Percentiles rank a stretch among this genome's conserved stretches.
These are phyloP conservation scores for Cyclotella sp. DNA, from an alignment of 108 stramenopile genomes.

Conservation along the genomic window DNA sequence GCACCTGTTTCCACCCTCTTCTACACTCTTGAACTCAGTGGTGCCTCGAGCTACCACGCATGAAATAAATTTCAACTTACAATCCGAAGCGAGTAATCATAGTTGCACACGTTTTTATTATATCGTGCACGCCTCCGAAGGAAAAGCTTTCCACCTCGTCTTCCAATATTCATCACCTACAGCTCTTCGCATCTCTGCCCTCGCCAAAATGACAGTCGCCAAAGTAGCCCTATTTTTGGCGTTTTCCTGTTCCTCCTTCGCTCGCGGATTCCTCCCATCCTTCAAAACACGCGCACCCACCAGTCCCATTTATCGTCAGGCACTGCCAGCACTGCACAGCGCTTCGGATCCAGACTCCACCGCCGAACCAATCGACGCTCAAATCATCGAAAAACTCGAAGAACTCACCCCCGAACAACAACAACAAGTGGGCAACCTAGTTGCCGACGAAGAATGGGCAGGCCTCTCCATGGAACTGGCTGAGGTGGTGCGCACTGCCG, in stretches of 20 bases:
- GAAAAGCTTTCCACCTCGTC: no score
- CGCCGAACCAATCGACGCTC: conserved; percentile 1
- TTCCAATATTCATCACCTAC: no score
- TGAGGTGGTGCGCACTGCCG: conserved; percentile 75
- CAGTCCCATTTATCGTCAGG: neutral
- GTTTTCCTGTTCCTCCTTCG: neutral
- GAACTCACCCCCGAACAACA: conserved; percentile 54
- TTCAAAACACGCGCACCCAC: neutral
- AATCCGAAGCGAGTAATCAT: no score
- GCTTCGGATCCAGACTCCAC: neutral
- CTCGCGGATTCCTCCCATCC: neutral
- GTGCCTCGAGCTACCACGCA: no score
- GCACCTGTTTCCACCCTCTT: no score
- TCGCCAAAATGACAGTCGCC: neutral
- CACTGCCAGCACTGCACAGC: neutral
- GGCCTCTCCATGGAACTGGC: conserved; percentile 82
- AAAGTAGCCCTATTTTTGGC: neutral
- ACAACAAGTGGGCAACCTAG: conserved; percentile 69
- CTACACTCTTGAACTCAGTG: no score
- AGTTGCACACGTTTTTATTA: no score
- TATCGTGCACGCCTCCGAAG: no score
- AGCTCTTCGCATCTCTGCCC: neutral
- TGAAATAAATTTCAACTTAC: no score
- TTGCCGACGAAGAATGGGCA: conserved; percentile 84
- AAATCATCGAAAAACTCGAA: conserved; percentile 4